phyloP scores from a whole-genome alignment of 2,329 filamentous ascomycete genomes.

The Aspergillus brunneoviolaceus region DNA sequence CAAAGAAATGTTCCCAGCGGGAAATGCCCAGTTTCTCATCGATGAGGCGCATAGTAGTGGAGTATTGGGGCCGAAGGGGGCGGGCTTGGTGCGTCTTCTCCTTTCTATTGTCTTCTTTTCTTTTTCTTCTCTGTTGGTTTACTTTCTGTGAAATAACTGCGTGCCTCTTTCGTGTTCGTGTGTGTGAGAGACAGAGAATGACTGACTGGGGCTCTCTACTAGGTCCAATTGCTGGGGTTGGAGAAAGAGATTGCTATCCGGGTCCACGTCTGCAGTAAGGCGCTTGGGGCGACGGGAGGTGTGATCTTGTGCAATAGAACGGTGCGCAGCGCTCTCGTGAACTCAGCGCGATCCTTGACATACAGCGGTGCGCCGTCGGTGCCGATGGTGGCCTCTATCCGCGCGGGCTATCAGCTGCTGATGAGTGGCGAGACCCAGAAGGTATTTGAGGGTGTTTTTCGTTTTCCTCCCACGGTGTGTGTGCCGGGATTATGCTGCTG shows the following conservation, averaged over 20 bases:
- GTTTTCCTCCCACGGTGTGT: no score
- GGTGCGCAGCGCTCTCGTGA: conserved; percentile 60
- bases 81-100: background rate
- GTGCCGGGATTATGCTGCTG: no score
- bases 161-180: no score
- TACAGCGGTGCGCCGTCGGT: conserved; percentile 65
- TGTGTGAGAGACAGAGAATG: no score
- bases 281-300: conserved; percentile 20
- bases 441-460: conserved; percentile 17
- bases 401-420: conserved; percentile 5
- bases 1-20: conserved; percentile 23
- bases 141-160: no score
- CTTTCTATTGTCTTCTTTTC: no score
- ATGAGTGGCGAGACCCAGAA: background rate
- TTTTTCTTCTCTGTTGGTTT: no score
- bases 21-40: background rate
- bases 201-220: no score
- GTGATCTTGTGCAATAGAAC: conserved; percentile 57
- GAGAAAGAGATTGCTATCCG: background rate
- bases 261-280: background rate
- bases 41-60: background rate
- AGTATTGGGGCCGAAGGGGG: background rate
- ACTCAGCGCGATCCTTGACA: conserved; percentile 66
- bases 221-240: background rate
- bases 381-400: conserved; percentile 44